These are phyloP conservation scores for Oleoguttula mirabilis DNA, from an alignment of 495 filamentous ascomycete genomes.

Conservation along the genomic window DNA sequence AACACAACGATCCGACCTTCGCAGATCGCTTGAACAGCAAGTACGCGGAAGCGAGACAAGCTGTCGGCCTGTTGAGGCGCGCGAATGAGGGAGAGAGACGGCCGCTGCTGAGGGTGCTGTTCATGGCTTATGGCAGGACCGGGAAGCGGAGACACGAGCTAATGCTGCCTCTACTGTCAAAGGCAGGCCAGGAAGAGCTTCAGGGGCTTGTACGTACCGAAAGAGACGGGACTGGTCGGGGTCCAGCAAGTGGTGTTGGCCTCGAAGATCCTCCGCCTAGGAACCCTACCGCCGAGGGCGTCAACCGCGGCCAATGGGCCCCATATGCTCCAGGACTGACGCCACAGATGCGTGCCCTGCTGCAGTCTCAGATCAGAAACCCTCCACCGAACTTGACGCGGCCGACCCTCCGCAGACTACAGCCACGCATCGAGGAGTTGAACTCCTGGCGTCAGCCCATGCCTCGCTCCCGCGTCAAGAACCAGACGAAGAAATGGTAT, in stretches of 20 bases:
- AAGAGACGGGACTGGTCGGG: neutral
- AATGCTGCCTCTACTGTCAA: conserved; percentile 34
- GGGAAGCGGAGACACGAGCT: conserved; percentile 58
- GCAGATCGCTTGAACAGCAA: conserved; percentile 4
- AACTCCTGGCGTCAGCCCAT: conserved; percentile 55
- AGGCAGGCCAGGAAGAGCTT: neutral
- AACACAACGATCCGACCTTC: conserved; percentile 10
- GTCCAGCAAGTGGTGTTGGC: neutral
- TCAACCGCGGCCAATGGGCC: neutral
- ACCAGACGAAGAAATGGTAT: conserved; percentile 52
- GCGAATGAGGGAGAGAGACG: conserved; percentile 54
- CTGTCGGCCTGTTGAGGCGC: conserved; percentile 35
- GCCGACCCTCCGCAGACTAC: conserved; percentile 21
- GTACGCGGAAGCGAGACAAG: conserved; percentile 26
- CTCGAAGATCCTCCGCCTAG: no score
- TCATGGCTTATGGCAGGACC: conserved; percentile 58
- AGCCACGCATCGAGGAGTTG: conserved; percentile 43
- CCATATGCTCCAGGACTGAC: conserved; percentile 9
- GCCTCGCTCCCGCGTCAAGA: conserved; percentile 38
- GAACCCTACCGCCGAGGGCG: conserved; percentile 1
- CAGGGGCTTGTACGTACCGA: neutral
- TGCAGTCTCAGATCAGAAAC: conserved; percentile 5
- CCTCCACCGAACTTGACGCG: conserved; percentile 9
- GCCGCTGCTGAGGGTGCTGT: conserved; percentile 52
- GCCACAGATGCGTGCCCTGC: conserved; percentile 14